Base-by-base conservation (phyloP, 768 basidiomycete species). In the Calocybe indica region DNA sequence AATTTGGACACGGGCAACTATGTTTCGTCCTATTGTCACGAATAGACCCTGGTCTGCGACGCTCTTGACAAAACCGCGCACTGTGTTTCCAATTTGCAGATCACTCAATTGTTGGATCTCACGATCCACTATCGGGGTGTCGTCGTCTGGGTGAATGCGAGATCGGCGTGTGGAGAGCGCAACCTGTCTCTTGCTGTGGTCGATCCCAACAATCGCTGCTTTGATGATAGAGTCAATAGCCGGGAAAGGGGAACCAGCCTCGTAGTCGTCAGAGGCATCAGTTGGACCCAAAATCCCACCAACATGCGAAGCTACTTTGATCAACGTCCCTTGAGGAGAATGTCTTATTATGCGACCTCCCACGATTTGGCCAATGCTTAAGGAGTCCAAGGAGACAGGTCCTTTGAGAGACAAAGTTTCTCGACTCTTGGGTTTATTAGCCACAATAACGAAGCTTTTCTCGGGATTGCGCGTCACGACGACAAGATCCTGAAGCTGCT, bases 1-100 rank as follows among this genome's bases (percentile, higher is more conserved):
- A 60, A 97, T 97, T 67, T 95, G 92, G 28, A 99, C 84, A 12
- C 94, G 82, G 47, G 88, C 93, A 58, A 93, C 91, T 28, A 96
- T 71, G n/a, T 76, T 76, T 30, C 85, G 78, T 7, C 90, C 92
- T 33, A 99, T 67, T 28, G 80, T 80, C 3, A 99, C 91, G 56
- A 96, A 98, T 13, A 99, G 59, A 11, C 95, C 95, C 59, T 88
- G 84, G 40, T 92, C 86, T 12, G 81, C 77, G 31, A 98, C 73
- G 56, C 80, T 89, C 69, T 92, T 96, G 59, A 97, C 78, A 59
- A 95, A 91, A 8, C 95, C 95, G 45, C 92, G 78, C 12, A 94
- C 69, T n/a, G 71, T 77, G 44, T 86, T 73, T 5, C 92, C 94
- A 15, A 78, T 73, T 55, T 83, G 76, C 14, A 95, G 62, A 42